Conservation (phyloP, 2,329 filamentous ascomycete species). For the Calonectria pseudoturangicola region DNA sequence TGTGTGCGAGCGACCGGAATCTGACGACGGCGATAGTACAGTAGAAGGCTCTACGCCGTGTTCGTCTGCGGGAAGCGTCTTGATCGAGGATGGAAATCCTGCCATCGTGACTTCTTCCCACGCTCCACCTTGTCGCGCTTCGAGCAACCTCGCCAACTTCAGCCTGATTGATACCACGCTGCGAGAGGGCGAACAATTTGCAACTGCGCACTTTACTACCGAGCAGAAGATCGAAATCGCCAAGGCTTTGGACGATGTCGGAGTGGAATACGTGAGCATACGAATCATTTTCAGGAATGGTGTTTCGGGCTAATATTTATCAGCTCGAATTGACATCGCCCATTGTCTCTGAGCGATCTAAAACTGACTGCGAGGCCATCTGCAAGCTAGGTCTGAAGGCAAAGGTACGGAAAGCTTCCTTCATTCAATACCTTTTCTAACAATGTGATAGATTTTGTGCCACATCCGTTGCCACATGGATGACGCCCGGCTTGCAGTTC, state of each 20-base stretch:
- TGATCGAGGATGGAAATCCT: not conserved
- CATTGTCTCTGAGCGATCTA: slow-evolving; percentile 89
- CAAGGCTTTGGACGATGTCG: slow-evolving; percentile 72
- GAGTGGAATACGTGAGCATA: slow-evolving; percentile 52
- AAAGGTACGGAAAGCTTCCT: slow-evolving; percentile 74
- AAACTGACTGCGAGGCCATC: slow-evolving; percentile 90
- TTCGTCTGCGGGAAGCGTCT: not conserved
- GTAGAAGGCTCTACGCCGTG: not conserved
- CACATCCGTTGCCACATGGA: slow-evolving; percentile 59
- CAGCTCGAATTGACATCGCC: slow-evolving; percentile 85
- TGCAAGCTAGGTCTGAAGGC: slow-evolving; percentile 95
- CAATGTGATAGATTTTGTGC: slow-evolving; percentile 37
- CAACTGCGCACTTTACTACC: slow-evolving; percentile 86
- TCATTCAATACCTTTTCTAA: slow-evolving; percentile 26
- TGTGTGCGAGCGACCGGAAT: not conserved
- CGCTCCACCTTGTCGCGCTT: slow-evolving; percentile 35
- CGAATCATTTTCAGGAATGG: accelerated
- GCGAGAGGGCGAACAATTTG: slow-evolving; percentile 63
- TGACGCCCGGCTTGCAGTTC: slow-evolving; percentile 83
- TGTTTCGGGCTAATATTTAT: slow-evolving; percentile 11
- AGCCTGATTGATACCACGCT: slow-evolving; percentile 53
- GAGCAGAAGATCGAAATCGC: slow-evolving; percentile 56
- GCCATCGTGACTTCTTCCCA: not conserved
- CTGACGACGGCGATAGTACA: not conserved
- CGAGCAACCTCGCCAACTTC: slow-evolving; percentile 48